phyloP scores from a whole-genome alignment of 208 protist species.

The Leishmania braziliensis region DNA sequence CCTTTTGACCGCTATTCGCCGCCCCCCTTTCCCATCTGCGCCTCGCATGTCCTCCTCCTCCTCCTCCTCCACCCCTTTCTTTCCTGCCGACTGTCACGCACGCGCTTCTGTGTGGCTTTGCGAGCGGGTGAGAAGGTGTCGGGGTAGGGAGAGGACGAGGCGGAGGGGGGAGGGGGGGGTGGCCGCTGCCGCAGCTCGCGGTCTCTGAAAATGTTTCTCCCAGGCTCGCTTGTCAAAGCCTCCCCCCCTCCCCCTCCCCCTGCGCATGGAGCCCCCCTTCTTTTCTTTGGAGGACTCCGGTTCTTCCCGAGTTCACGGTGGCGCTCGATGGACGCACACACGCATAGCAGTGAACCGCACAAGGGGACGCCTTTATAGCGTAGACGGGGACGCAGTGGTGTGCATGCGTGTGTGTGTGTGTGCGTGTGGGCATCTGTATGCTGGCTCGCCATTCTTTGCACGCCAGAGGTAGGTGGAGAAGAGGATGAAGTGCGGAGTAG shows the following conservation, averaged over 20 bases:
- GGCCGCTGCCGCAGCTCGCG: not conserved
- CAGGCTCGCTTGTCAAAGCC: not conserved
- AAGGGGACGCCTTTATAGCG: too few species aligned
- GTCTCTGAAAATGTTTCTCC: not conserved
- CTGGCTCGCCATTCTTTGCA: not conserved
- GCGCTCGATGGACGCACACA: too few species aligned
- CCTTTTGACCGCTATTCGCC: too few species aligned
- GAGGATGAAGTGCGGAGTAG: not conserved
- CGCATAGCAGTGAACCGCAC: too few species aligned
- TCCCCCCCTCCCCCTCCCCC: not conserved
- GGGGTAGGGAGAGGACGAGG: too few species aligned
- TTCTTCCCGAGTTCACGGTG: too few species aligned
- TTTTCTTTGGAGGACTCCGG: not conserved
- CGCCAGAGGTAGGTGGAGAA: not conserved
- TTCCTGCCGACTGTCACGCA: not conserved
- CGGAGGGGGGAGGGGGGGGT: not conserved
- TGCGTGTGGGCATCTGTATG: not conserved
- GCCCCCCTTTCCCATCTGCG: not conserved
- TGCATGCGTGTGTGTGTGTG: too few species aligned
- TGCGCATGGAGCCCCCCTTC: not conserved
- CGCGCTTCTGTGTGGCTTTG: not conserved
- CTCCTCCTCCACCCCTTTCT: not conserved
- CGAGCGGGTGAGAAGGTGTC: not conserved
- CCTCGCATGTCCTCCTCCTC: not conserved
- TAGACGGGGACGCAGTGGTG: not conserved